A percentile compares a stretch with the other conserved stretches of the same genome.
These are phyloP conservation scores for Raffaelea arxii DNA, from an alignment of 2,329 filamentous ascomycete species.

Conservation along the genomic window DNA sequence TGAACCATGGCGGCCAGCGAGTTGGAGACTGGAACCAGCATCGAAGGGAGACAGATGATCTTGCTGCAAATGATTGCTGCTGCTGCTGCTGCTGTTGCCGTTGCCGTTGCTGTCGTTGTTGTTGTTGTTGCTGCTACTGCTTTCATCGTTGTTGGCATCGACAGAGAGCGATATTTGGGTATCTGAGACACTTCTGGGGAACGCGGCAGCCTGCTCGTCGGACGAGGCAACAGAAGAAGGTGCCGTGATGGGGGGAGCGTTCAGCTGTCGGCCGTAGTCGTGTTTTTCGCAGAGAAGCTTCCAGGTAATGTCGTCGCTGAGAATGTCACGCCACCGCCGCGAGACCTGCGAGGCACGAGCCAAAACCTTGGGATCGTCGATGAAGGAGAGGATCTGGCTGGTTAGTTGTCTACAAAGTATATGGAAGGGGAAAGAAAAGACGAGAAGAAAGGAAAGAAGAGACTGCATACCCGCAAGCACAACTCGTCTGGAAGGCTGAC, in stretches of 20 bases:
- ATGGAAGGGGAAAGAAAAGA: not conserved
- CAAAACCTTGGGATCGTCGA: constrained; percentile 91
- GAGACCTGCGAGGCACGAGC: constrained; percentile 95
- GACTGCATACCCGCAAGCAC: constrained; percentile 63
- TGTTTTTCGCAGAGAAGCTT: constrained; percentile 95
- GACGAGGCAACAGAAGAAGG: constrained; percentile 17
- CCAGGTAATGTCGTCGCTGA: constrained; percentile 97
- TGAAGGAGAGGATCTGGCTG: constrained; percentile 78
- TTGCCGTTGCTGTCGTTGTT: constrained; percentile 21
- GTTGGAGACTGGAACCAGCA: constrained; percentile 37
- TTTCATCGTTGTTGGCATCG: too few species aligned
- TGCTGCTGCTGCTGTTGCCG: constrained; percentile 35
- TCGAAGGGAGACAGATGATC: constrained; percentile 28
- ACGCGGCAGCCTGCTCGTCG: constrained; percentile 20
- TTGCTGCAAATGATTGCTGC: too few species aligned
- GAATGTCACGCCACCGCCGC: constrained; percentile 79
- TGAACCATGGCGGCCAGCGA: constrained; percentile 39
- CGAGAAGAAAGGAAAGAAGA: not conserved
- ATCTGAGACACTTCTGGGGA: constrained; percentile 24
- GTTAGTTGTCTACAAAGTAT: not conserved
- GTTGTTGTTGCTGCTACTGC: too few species aligned
- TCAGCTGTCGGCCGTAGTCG: constrained; percentile 61
- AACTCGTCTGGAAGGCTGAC: constrained; percentile 85
- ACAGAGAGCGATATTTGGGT: too few species aligned
- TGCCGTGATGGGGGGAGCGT: constrained; percentile 33